These are phyloP conservation scores for Chaetoceros tenuissimus DNA, from an alignment of 108 stramenopile genomes.

Conservation along the genomic window DNA sequence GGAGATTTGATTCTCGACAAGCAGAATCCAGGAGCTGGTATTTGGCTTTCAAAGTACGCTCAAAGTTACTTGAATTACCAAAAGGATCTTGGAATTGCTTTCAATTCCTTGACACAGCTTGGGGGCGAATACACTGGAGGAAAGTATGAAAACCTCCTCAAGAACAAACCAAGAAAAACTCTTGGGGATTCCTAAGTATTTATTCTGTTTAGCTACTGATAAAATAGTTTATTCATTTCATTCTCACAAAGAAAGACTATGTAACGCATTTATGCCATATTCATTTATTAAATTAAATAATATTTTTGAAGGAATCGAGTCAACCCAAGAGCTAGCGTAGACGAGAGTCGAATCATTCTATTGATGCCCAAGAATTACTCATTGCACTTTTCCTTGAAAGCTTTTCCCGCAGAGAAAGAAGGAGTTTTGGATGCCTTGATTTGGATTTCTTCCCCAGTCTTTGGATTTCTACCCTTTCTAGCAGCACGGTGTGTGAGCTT, in stretches of 20 bases:
- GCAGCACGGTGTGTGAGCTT: conserved; percentile 61
- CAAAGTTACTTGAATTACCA: conserved; percentile 51
- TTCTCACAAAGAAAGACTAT: too few relatives aligned
- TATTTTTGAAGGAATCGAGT: too few relatives aligned
- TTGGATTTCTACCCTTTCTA: conserved; percentile 84
- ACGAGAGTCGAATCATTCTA: too few relatives aligned
- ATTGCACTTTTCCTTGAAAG: conserved; percentile 82
- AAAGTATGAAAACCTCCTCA: conserved; percentile 78
- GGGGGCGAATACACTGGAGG: conserved; percentile 82
- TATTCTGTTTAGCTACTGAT: neutral
- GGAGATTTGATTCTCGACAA: conserved; percentile 21
- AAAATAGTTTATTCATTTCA: neutral
- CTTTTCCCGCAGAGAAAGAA: conserved; percentile 73
- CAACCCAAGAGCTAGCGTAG: too few relatives aligned
- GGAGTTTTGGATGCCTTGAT: conserved; percentile 66
- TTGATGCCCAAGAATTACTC: too few relatives aligned
- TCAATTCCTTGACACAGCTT: conserved; percentile 74
- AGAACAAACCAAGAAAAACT: conserved; percentile 69
- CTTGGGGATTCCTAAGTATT: conserved; percentile 8
- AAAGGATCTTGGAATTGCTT: conserved; percentile 70
- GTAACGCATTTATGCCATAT: too few relatives aligned
- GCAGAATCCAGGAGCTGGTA: conserved; percentile 47
- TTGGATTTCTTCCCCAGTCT: conserved; percentile 81
- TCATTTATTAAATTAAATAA: too few relatives aligned
- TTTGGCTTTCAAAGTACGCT: conserved; percentile 77